These are phyloP conservation scores for Juncus effusus DNA, from an alignment of 176 grass and related monocot species.

Conservation along the genomic window DNA sequence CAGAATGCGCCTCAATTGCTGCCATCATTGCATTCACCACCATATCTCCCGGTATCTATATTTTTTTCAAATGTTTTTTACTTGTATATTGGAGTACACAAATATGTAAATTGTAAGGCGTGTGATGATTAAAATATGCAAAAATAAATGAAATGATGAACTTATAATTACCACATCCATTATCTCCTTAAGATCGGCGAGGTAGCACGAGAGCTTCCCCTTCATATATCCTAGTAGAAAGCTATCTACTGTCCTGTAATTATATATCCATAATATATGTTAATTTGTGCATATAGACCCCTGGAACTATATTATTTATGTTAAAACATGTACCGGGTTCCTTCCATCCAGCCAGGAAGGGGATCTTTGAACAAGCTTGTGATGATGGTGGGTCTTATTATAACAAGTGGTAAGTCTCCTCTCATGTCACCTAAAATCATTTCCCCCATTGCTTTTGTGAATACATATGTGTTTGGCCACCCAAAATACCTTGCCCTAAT, in stretches of 20 bases:
- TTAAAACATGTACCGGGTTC: constrained; percentile 33
- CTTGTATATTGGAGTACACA: background rate
- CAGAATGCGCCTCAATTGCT: constrained; percentile 44
- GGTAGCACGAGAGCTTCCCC: constrained; percentile 68
- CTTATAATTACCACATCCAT: constrained; percentile 51
- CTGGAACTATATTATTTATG: too few relatives aligned
- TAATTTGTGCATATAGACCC: too few relatives aligned
- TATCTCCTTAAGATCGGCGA: constrained; percentile 43
- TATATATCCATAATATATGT: too few relatives aligned
- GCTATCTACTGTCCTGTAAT: constrained; percentile 60
- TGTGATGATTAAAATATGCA: background rate
- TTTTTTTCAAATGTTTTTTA: background rate
- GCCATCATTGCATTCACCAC: constrained; percentile 79
- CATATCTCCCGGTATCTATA: constrained; percentile 88
- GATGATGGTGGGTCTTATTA: constrained; percentile 69
- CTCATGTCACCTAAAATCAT: constrained; percentile 38
- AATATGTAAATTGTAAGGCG: background rate
- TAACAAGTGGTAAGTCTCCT: constrained; percentile 39
- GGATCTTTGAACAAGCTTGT: constrained; percentile 62
- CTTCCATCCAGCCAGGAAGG: constrained; percentile 78
- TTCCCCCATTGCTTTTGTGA: constrained; percentile 81
- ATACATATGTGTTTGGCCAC: constrained; percentile 90
- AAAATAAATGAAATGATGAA: constrained; percentile 1
- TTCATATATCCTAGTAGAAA: constrained; percentile 64
- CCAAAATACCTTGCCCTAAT: constrained; percentile 55